Percentiles rank a stretch among this genome's conserved stretches.
These are phyloP conservation scores for Pseudoturritis turrita DNA, from an alignment of 345 rosid genomes.

Conservation along the genomic window DNA sequence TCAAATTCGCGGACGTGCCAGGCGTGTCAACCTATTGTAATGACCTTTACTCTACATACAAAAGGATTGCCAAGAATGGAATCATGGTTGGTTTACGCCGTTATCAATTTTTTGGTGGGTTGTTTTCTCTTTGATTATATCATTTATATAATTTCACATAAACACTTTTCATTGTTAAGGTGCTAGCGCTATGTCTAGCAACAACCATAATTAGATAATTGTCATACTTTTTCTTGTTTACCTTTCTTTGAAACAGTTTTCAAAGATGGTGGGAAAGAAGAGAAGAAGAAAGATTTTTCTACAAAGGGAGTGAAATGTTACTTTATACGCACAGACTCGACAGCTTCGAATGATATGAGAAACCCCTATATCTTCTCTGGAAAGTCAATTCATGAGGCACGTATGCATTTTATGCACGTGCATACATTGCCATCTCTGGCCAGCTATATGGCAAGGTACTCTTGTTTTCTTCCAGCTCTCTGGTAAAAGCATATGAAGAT, in stretches of 20 bases:
- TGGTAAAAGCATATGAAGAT: background rate
- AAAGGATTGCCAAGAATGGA: slow-evolving; percentile 44
- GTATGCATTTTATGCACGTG: slow-evolving; percentile 70
- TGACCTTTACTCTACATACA: slow-evolving; percentile 24
- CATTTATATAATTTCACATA: too few species aligned
- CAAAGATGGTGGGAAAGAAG: slow-evolving; percentile 79
- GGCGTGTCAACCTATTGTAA: background rate
- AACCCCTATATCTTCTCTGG: slow-evolving; percentile 39
- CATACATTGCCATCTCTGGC: slow-evolving; percentile 49
- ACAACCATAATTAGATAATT: too few species aligned
- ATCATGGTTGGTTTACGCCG: slow-evolving; percentile 57
- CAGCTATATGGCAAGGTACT: slow-evolving; percentile 69
- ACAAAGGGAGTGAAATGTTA: slow-evolving; percentile 54
- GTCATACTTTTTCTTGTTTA: too few species aligned
- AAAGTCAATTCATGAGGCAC: slow-evolving; percentile 58
- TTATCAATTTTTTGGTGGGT: slow-evolving; percentile 72
- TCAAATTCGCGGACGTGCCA: slow-evolving; percentile 43
- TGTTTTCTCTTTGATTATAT: background rate
- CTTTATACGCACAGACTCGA: slow-evolving; percentile 58
- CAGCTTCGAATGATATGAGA: slow-evolving; percentile 28
- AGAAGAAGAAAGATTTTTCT: slow-evolving; percentile 52
- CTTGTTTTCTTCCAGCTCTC: background rate
- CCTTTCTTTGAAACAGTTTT: slow-evolving; percentile 43
- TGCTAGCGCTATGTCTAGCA: too few species aligned
- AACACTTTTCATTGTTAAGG: too few species aligned